Percentiles rank a stretch among this genome's conserved stretches.
phyloP scores from a whole-genome alignment of 495 filamentous ascomycete genomes.

The Stereocaulon alpinum region DNA sequence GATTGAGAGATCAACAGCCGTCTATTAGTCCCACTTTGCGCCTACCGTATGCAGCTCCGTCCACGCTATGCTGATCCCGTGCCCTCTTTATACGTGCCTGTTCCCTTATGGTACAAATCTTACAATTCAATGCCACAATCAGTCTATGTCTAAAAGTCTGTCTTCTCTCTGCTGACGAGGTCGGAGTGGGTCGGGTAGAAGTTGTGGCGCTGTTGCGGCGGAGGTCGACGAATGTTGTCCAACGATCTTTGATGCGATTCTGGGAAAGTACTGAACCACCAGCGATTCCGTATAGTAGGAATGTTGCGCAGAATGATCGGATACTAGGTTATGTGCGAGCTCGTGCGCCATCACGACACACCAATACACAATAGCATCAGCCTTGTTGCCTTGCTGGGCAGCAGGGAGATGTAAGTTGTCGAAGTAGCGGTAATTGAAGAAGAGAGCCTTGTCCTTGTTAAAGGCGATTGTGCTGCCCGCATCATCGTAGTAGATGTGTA shows the following conservation, averaged over 20 bases:
- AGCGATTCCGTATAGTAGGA: constrained; percentile 65
- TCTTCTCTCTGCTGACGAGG: not conserved
- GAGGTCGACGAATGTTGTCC: not conserved
- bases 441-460: constrained; percentile 74
- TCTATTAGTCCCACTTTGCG: not conserved
- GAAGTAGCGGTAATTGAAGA: constrained; percentile 90
- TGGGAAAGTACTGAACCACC: constrained; percentile 44
- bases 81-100: not conserved
- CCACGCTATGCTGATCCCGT: not conserved
- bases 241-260: constrained; percentile 34
- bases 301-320: constrained; percentile 69
- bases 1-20: not conserved
- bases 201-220: not conserved
- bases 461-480: constrained; percentile 79
- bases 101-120: not conserved
- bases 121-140: not conserved
- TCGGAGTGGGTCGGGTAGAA: constrained; percentile 9
- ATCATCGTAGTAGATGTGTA: constrained; percentile 85
- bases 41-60: not conserved
- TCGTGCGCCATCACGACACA: constrained; percentile 88
- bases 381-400: constrained; percentile 29
- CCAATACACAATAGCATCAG: constrained; percentile 76
- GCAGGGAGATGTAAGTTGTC: constrained; percentile 57
- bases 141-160: constrained; percentile 1
- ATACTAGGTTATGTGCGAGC: constrained; percentile 84